phyloP scores from a whole-genome alignment of 495 filamentous ascomycete species.

The Penicillium arizonense region DNA sequence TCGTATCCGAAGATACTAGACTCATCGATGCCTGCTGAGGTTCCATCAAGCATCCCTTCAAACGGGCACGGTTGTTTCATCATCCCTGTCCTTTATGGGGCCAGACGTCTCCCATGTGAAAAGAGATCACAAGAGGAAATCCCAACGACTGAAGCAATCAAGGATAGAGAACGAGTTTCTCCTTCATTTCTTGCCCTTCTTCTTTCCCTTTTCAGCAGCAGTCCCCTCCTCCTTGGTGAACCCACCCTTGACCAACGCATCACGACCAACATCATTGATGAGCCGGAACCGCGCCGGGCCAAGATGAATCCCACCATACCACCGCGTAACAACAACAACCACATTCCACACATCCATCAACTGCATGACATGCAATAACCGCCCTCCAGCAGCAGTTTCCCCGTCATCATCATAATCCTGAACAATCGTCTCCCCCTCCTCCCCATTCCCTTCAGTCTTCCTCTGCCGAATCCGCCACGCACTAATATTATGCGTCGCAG shows the following conservation, averaged over 20 bases:
- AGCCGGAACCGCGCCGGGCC: slow-evolving; percentile 87
- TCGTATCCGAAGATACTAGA: neutral
- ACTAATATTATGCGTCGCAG: slow-evolving; percentile 88
- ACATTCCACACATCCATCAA: slow-evolving; percentile 91
- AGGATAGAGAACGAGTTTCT: neutral
- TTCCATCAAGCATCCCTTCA: slow-evolving; percentile 4
- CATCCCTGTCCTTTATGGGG: neutral
- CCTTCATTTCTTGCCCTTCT: slow-evolving; percentile 59
- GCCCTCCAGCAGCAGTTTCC: slow-evolving; percentile 87
- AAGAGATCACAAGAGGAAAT: neutral
- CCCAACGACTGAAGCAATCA: neutral
- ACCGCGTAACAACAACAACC: slow-evolving; percentile 90
- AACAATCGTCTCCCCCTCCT: slow-evolving; percentile 54
- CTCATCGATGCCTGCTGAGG: slow-evolving; percentile 4
- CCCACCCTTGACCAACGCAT: slow-evolving; percentile 79
- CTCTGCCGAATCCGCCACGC: slow-evolving; percentile 60
- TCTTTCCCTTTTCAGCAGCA: slow-evolving; percentile 48
- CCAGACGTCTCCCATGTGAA: neutral
- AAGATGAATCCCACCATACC: slow-evolving; percentile 89
- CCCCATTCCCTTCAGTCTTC: slow-evolving; percentile 24
- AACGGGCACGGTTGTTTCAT: neutral
- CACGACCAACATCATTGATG: slow-evolving; percentile 82
- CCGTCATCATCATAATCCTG: slow-evolving; percentile 97
- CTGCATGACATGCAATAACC: slow-evolving; percentile 86
- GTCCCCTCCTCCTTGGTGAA: slow-evolving; percentile 51